Conservation (phyloP, 2,329 filamentous ascomycete genomes). For the Cercospora zeae-maydis region DNA sequence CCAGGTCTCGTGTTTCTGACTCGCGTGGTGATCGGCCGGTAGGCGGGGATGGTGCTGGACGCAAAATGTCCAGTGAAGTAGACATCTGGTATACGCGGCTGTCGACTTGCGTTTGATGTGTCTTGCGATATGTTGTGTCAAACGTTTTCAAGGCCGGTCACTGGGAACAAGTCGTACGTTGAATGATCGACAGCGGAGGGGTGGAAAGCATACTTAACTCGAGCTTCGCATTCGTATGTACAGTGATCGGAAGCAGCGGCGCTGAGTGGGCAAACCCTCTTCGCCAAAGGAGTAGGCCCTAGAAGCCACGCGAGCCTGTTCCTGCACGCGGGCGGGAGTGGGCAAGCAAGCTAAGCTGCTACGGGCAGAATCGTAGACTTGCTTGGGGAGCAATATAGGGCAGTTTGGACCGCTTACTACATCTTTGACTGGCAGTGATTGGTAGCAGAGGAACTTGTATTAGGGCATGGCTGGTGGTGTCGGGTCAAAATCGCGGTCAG, state of each 20-base stretch:
- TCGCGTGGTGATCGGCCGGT: not conserved
- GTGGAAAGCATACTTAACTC: not conserved
- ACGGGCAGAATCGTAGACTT: not conserved
- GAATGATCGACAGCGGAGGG: not conserved
- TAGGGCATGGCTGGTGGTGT: not conserved
- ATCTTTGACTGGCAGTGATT: not conserved
- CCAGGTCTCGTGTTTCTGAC: constrained; percentile 7
- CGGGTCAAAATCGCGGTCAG: not conserved
- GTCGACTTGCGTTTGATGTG: not conserved
- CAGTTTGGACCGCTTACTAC: not conserved
- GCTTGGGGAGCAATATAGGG: not conserved
- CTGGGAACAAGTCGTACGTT: not conserved
- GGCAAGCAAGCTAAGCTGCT: not conserved
- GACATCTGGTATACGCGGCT: constrained; percentile 10
- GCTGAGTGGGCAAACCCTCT: not conserved
- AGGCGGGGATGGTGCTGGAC: constrained; percentile 14
- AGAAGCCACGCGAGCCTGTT: constrained; percentile 1
- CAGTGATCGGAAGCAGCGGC: not conserved
- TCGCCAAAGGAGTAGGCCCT: constrained; percentile 7
- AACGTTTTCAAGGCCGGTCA: not conserved
- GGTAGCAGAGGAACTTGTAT: not conserved
- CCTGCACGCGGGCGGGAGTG: constrained; percentile 4
- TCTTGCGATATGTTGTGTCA: not conserved
- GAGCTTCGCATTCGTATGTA: not conserved
- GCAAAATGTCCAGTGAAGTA: constrained; percentile 19